A percentile compares a stretch with the other conserved stretches of the same genome.
Evolutionary conservation across 1,284 basidiomycete species (phyloP).

Genomic region (Puccinia horiana): DNA sequence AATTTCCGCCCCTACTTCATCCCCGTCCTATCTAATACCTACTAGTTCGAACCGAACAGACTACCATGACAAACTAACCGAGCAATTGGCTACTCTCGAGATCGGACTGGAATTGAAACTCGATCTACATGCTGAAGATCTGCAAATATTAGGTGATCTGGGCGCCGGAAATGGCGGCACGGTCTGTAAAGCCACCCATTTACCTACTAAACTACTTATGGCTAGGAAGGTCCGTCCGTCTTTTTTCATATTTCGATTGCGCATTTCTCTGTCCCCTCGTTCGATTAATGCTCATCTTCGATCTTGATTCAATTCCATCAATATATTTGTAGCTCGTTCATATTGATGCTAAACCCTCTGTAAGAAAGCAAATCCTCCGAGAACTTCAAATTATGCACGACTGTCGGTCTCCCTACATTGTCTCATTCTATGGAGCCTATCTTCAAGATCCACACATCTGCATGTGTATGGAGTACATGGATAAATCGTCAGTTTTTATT

Average conservation of each 20-base stretch:
- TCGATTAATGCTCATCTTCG: conserved; percentile 30
- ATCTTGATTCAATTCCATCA: conserved; percentile 4
- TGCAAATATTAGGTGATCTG: conserved; percentile 76
- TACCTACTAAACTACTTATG: conserved; percentile 85
- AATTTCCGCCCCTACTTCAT: conserved; percentile 21
- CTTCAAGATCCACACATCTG: conserved; percentile 95
- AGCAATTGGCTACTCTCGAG: conserved; percentile 68
- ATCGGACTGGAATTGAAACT: conserved; percentile 60
- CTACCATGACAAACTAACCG: conserved; percentile 72
- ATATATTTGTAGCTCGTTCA: conserved; percentile 74
- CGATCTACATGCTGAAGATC: conserved; percentile 60
- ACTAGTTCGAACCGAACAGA: conserved; percentile 43
- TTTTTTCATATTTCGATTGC: conserved; percentile 39
- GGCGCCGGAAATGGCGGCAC: conserved; percentile 98
- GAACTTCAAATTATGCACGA: conserved; percentile 99
- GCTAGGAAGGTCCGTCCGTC: conserved; percentile 77
- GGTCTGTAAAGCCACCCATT: conserved; percentile 90
- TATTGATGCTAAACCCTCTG: conserved; percentile 93
- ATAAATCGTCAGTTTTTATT: conserved; percentile 62
- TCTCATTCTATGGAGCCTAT: conserved; percentile 95
- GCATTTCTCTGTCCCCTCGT: not conserved
- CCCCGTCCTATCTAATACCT: conserved; percentile 14
- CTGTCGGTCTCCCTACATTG: conserved; percentile 88
- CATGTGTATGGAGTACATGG: conserved; percentile 98
- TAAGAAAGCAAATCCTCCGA: conserved; percentile 96